These are phyloP conservation scores for Primulina tabacum DNA, from an alignment of 257 asterid genomes.

Conservation along the genomic window DNA sequence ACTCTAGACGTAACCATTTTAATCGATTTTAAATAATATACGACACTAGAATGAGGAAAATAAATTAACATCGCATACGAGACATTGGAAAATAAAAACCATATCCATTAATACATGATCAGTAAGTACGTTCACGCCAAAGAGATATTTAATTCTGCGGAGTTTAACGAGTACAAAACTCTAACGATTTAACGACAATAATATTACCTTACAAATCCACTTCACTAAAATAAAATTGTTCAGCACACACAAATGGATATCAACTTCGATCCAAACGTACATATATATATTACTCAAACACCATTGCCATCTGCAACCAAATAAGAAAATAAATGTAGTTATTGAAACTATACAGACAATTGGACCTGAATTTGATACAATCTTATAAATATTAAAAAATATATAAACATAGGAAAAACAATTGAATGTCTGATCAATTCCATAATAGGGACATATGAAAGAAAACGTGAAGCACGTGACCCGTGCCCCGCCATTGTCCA, in stretches of 20 bases:
- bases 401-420: neutral
- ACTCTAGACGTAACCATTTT: no score
- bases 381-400: no score
- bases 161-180: no score
- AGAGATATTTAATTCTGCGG: no score
- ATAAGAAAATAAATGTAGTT: neutral
- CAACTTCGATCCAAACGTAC: neutral
- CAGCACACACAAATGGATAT: neutral
- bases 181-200: neutral
- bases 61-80: no score
- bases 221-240: neutral
- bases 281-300: neutral
- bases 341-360: no score
- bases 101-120: no score
- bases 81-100: no score
- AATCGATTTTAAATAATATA: no score
- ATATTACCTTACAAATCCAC: neutral
- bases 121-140: neutral
- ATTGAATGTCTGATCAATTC: neutral
- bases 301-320: slow-evolving; percentile 21
- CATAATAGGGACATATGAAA: neutral
- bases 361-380: no score
- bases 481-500: no score
- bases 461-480: neutral
- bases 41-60: no score